phyloP scores from a whole-genome alignment of 2,329 filamentous ascomycete genomes.

The Pestalotiopsis sp. region DNA sequence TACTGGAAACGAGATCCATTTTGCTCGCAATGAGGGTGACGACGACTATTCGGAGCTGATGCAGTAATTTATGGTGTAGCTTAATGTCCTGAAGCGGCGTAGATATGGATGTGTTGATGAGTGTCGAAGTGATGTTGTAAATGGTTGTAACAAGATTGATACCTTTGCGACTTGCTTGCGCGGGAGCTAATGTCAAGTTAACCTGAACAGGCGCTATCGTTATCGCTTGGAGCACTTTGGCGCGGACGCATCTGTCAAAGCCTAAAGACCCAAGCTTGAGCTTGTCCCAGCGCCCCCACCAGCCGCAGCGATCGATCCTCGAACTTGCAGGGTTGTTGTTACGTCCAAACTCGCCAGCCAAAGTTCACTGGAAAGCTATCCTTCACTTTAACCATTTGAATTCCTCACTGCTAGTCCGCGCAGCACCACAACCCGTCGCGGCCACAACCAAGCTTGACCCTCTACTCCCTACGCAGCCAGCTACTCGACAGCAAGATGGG shows the following conservation, averaged over 20 bases:
- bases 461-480: not conserved
- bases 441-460: not conserved
- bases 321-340: not conserved
- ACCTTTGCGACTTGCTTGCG: not conserved
- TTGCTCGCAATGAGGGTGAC: not conserved
- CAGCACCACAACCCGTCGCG: not conserved
- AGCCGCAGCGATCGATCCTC: not conserved
- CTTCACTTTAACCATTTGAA: not conserved
- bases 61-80: not conserved
- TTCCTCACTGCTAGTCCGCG: not conserved
- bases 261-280: not conserved
- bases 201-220: not conserved
- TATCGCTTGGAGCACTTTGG: not conserved
- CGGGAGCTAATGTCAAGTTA: not conserved
- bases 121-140: not conserved
- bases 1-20: conserved; percentile 93
- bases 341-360: not conserved
- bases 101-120: no score
- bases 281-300: not conserved
- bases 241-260: not conserved
- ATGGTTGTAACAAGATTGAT: not conserved
- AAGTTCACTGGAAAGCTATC: not conserved
- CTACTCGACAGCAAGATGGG: conserved; percentile 10
- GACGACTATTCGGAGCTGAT: not conserved
- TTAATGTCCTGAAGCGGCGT: no score